Evolutionary conservation across 2,329 filamentous ascomycete genomes (phyloP), one percentile per base, ranked within the genome.

Genomic region (Torrubiella hemipterigena): DNA sequence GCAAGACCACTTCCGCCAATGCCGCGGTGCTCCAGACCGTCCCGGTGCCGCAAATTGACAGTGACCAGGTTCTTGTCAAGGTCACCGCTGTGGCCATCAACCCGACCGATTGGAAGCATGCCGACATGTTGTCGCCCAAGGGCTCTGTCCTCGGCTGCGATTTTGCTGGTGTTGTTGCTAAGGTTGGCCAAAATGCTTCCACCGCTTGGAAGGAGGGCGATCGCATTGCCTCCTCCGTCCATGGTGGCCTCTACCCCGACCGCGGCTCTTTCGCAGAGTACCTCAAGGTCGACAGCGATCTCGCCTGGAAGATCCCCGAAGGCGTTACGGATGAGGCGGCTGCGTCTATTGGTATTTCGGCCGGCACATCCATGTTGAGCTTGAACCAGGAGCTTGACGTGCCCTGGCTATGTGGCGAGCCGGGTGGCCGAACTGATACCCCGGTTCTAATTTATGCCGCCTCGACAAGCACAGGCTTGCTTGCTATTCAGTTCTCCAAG

Each of bases 381-480:
- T 22, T 51, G n/a, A 46, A 44, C 20, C 29, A 40, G 18, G 43
- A 38, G 9, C 43, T 44, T 4, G 43, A 34, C 1, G 16, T 51
- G 7, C 45, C 46, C 1, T 47, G 34, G 27, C 11, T 35, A 4
- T n/a, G n/a, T n/a, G 29, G 38, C 20, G 30, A 30, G 12, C 27
- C 20, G 6, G 7, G 9, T 6, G 13, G 17, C n/a, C 5, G 13
- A 2, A 14, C 20, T 3, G 16, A 16, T 12, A 16, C 54, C 36
- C 48, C 57, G 3, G 44, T 66, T 33, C 47, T 61, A 26, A 40
- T 56, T 29, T 71, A 65, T 58, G 67, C 67, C 10, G 69, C 66
- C 6, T 57, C 61, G 5, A 59, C 60, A 1, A 53, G 51, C 17
- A 61, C 65, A 2, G 65, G 66, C 1, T 52, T 56, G 26, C 61